phyloP scores from a whole-genome alignment of 495 filamentous ascomycete genomes.

The Parachaetomium inaequale region DNA sequence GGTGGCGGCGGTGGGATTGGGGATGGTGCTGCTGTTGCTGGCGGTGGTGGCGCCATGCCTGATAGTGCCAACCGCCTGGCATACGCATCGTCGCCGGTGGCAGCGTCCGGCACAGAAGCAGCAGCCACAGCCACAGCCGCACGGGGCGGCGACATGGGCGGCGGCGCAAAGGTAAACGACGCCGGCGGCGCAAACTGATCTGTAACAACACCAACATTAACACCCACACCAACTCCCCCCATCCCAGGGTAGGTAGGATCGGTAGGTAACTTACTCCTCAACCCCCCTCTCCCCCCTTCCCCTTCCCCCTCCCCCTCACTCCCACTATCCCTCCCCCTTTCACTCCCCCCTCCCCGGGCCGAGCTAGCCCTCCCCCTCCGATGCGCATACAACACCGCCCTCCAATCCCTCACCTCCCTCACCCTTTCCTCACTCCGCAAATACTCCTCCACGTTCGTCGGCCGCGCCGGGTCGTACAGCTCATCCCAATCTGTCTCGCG shows the following conservation, averaged over 20 bases:
- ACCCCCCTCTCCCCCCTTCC: conserved; percentile 43
- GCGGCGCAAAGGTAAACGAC: conserved; percentile 68
- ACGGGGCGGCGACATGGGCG: conserved; percentile 50
- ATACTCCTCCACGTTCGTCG: conserved; percentile 86
- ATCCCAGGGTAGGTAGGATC: not conserved
- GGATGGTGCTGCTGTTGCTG: conserved; percentile 39
- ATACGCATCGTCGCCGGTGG: conserved; percentile 69
- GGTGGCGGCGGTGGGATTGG: conserved; percentile 37
- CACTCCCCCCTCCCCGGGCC: conserved; percentile 52
- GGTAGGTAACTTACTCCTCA: conserved; percentile 44
- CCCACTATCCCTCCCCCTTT: conserved; percentile 48
- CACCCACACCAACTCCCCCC: not conserved
- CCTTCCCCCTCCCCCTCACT: conserved; percentile 25
- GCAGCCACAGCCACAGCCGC: too few species aligned
- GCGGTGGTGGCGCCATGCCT: conserved; percentile 34
- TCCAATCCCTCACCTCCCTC: conserved; percentile 80
- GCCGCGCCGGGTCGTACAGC: conserved; percentile 79
- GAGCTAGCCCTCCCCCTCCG: conserved; percentile 44
- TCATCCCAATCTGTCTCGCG: conserved; percentile 83
- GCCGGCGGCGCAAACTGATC: conserved; percentile 70
- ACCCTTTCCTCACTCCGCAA: conserved; percentile 80
- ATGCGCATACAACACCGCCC: conserved; percentile 76
- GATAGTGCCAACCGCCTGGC: conserved; percentile 58
- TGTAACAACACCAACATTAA: conserved; percentile 36
- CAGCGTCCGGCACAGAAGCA: conserved; percentile 46